Evolutionary conservation across 192 early-diverging fungal genomes (phyloP), one percentile per base, ranked within the genome.

Genomic region (Physocladia obscura): DNA sequence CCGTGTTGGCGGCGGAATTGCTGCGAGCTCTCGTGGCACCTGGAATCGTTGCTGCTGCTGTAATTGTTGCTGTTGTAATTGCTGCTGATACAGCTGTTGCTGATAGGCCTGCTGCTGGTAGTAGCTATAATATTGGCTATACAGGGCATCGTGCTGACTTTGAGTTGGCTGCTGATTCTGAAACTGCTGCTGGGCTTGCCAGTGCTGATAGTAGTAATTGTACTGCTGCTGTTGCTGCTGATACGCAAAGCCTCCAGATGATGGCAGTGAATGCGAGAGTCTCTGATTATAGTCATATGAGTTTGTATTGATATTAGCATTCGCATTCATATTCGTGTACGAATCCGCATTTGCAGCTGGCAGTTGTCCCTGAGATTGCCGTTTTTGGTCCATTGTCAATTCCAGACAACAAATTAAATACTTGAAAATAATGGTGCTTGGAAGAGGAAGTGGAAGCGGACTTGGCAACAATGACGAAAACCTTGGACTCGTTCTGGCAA

Each of bases 181-280:
- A n/a, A n/a, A n/a, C 8, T 44, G n/a, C 40, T 44, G 40, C 40
- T 26, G 15, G 0, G 21, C 27, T 17, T 13, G 27, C 11, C 35
- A 29, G 57, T 29, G 29, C 30, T 58, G 57, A 11, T 8, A 13
- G 15, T 29, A 36, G 57, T 35, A 58, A 13, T 19, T 5, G 11
- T 58, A 32, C 32, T 58, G 57, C 32, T 58, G 57, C 13, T 58
- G 32, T 34, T 58, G 57, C 15, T 58, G 57, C 0, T 58, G 32
- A 6, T 58, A n/a, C n/a, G n/a, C n/a, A n/a, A n/a, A n/a, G n/a
- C n/a, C n/a, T n/a, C n/a, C n/a, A n/a, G 57, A 13, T 55, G 52
- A 26, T 22, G 26, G 52, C 24, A 11, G 52, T 17, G 17, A 15
- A 55, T 22, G 52, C 26, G 52, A n/a, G 11, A 24, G 15, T 17